phyloP scores from a whole-genome alignment of 345 rosid species.

The Melaleuca quinquenervia region DNA sequence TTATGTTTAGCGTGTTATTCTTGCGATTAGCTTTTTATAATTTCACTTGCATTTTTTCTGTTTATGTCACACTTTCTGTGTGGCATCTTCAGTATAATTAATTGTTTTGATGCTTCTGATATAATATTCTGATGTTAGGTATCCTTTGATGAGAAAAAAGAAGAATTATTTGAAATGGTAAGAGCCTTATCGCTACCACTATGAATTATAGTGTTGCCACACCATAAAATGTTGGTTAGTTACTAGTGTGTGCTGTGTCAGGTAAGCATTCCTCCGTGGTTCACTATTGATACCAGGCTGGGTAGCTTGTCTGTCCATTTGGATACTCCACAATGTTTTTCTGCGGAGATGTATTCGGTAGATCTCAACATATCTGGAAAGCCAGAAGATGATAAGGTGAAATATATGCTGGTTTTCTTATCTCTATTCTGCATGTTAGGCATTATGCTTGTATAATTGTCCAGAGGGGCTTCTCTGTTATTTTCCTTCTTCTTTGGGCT shows the following conservation, averaged over 20 bases:
- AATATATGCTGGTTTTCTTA: not conserved
- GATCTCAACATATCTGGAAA: constrained; percentile 87
- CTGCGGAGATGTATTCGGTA: constrained; percentile 97
- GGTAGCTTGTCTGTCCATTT: constrained; percentile 93
- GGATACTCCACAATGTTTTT: constrained; percentile 97
- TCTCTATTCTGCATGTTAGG: not conserved
- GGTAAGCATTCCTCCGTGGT: constrained; percentile 99
- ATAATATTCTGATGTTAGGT: constrained; percentile 30
- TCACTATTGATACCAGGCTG: constrained; percentile 85
- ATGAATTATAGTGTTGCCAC: not conserved
- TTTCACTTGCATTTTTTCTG: not conserved
- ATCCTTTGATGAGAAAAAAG: constrained; percentile 87
- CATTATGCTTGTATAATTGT: not conserved
- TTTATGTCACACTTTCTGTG: not conserved
- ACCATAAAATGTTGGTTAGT: not conserved
- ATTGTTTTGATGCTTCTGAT: not conserved
- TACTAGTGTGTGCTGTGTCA: constrained; percentile 10
- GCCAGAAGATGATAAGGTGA: constrained; percentile 98
- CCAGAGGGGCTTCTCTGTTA: not conserved
- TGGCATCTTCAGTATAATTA: not conserved
- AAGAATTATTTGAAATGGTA: constrained; percentile 95
- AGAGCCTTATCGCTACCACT: not conserved
- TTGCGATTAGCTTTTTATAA: not conserved
- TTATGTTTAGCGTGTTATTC: not conserved
- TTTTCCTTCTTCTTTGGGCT: not conserved